Evolutionary conservation across 2,329 filamentous ascomycete genomes (phyloP), one percentile per base, ranked within the genome.

Genomic region (Thielaviopsis euricoi): DNA sequence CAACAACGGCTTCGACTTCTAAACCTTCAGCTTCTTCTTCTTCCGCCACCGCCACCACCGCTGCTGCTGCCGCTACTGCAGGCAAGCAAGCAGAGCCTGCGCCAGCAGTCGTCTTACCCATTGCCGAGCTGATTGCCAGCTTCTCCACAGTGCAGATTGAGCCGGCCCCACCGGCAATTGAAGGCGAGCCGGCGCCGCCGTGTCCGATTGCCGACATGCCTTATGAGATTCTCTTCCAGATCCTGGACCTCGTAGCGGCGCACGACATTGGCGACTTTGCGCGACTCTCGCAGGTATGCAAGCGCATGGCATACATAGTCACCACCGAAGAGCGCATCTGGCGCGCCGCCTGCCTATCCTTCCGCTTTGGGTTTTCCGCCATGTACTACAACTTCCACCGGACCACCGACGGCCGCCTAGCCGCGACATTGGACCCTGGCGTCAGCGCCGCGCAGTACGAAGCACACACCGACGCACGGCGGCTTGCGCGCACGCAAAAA

Each of bases 261-360:
- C 66, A 74, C 29, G 93, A 98, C 63, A 77, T 95, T 0, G 85
- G 84, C 2, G 81, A 86, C 46, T 90, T 94, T 64, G 79, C 78
- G 21, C 84, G 87, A 23, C 74, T 90, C 17, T 78, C 88, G 0
- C 80, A 84, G 62, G 90, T 95, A 2, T 97, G 91, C 74, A 94
- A 89, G 68, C 81, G 85, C 15, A 74, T 97, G 50, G 89, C 91
- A 22, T 96, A 86, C 67, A 79, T 97, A 21, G 84, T 95, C 54
- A 76, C 82, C 29, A 87, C 86, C 6, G 90, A 97, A 67, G 85
- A 95, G 64, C 79, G 79, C 50, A 86, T 95, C 64, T 98, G 93
- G 90, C 87, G 84, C 60, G 79, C 81, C 19, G 71, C 95, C 4
- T 87, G 85, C 52, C 70, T 87, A 1, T 85, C 83, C 0, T 61